Evolutionary conservation across 2,329 filamentous ascomycete genomes (phyloP), one percentile per base, ranked within the genome.

Genomic region (Hypoxylon sp.): DNA sequence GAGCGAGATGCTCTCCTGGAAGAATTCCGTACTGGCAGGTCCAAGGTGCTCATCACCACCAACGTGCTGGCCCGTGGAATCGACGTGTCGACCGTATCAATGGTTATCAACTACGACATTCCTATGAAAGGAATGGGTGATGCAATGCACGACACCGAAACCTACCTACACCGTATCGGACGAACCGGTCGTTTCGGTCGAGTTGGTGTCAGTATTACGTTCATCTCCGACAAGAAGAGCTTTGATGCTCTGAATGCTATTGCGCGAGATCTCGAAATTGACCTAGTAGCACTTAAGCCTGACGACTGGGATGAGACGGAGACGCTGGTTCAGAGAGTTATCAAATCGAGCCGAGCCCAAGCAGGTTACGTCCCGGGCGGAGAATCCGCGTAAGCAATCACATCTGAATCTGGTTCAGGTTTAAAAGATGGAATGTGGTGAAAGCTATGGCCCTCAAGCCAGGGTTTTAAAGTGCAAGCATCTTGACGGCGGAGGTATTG

Each of bases 101-200:
- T 99, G 90, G 95, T 99, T 56, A 93, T 99, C 83, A 99, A 99
- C 83, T 99, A 99, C 79, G 91, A 93, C 71, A 91, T 93, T 60
- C 90, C 90, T 22, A 91, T 90, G 82, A 90, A 90, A 74, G 89
- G 91, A 41, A 80, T 85, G 30, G 88, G 91, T 17, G 94, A 98
- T 71, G 84, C 85, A 26, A 92, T 95, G 79, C 91, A 94, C 13
- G 95, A 99, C 75, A 89, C 89, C 48, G 94, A 98, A 81, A 99
- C 95, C 0, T 99, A 99, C 75, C 90, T 99, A 50, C 95, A 99
- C 84, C 91, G 95, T 76, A 99, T 99, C 72, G 95, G 95, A 65
- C 93, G 95, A 74, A 99, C 95, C 13, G 95, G 95, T 68, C 92
- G 95, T 70, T 99, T 99, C 73, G 95, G 95, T 59, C 94, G 94